phyloP scores from a whole-genome alignment of 306 rosid species.

The Trifolium subterraneum region DNA sequence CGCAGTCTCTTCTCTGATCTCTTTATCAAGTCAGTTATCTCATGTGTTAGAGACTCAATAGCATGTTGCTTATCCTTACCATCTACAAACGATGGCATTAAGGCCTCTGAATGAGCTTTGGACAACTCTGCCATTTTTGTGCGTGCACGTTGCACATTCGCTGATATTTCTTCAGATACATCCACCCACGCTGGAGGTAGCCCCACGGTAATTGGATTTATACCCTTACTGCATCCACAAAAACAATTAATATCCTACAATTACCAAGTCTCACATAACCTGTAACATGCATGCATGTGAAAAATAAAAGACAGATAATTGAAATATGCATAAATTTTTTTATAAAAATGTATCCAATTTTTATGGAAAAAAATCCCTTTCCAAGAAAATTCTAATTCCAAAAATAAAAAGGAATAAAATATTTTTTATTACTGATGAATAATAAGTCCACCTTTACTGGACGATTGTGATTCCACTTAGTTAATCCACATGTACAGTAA shows the following conservation, averaged over 20 bases:
- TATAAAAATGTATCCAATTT: slow-evolving; percentile 7
- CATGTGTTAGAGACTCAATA: slow-evolving; percentile 86
- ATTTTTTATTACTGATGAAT: neutral
- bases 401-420: neutral
- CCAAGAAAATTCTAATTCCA: slow-evolving; percentile 1
- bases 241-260: slow-evolving; percentile 24
- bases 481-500: neutral
- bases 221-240: slow-evolving; percentile 66
- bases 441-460: neutral
- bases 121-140: slow-evolving; percentile 80
- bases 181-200: slow-evolving; percentile 99
- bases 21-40: slow-evolving; percentile 81
- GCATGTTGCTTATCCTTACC: slow-evolving; percentile 87
- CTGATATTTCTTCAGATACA: slow-evolving; percentile 92
- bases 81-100: slow-evolving; percentile 97
- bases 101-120: slow-evolving; percentile 91
- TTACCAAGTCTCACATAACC: neutral
- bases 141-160: slow-evolving; percentile 83
- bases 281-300: slow-evolving; percentile 11
- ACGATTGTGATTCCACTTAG: neutral
- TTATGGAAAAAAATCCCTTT: slow-evolving; percentile 14
- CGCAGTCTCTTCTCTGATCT: slow-evolving; percentile 81
- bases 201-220: slow-evolving; percentile 75
- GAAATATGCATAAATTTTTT: slow-evolving; percentile 16
- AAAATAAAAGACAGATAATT: slow-evolving; percentile 21